phyloP scores from a whole-genome alignment of 192 early-diverging fungal genomes.

The Lunasporangiospora selenospora region DNA sequence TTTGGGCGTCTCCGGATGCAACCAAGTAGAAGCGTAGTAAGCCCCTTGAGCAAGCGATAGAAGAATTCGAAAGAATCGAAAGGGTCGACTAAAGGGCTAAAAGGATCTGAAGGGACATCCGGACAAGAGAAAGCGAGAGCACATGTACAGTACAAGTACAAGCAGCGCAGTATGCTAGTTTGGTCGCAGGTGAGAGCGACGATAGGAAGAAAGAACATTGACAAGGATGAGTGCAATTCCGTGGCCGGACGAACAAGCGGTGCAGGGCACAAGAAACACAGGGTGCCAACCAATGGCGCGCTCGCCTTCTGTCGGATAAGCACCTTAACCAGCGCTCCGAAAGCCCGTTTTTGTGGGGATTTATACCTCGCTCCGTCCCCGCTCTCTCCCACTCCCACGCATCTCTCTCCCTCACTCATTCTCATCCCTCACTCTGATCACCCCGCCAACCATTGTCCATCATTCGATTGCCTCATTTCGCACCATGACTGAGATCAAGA shows the following conservation, averaged over 20 bases:
- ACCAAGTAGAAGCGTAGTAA: background rate
- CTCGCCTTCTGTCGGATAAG: background rate
- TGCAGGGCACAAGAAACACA: background rate
- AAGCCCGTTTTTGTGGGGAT: background rate
- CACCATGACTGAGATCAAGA: slow-evolving; percentile 32
- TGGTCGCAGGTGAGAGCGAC: background rate
- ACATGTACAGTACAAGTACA: background rate
- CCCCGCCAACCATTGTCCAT: background rate
- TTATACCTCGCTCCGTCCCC: background rate
- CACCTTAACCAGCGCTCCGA: background rate
- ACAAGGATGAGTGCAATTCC: background rate
- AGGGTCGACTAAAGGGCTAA: background rate
- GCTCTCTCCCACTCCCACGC: background rate
- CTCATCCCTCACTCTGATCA: background rate
- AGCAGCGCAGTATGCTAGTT: background rate
- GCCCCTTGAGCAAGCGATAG: background rate
- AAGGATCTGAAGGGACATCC: background rate
- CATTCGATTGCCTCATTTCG: background rate
- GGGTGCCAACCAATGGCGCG: background rate
- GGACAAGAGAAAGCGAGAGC: background rate
- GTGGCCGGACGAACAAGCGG: background rate
- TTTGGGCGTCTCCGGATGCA: too few species aligned
- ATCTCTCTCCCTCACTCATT: background rate
- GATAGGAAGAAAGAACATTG: background rate
- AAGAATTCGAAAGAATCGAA: background rate